Evolutionary conservation across 768 basidiomycete genomes (phyloP).

Genomic region (Baorangia bicolor): DNA sequence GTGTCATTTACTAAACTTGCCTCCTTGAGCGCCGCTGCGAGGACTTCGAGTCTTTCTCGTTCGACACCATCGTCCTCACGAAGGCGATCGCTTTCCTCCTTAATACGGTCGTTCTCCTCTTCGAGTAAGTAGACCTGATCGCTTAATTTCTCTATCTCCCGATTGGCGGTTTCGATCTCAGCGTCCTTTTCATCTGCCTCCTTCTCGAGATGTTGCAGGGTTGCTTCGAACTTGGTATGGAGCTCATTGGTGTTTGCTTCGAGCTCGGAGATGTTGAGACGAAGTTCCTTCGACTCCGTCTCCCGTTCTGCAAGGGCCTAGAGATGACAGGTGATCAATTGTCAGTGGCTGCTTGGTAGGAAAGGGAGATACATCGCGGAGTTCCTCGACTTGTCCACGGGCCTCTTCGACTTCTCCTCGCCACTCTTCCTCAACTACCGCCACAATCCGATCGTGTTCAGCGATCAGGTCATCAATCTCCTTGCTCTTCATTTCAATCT

Average conservation of each 20-base stretch:
- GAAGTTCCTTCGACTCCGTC: slow-evolving; percentile 71
- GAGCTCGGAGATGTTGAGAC: slow-evolving; percentile 70
- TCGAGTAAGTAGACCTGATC: slow-evolving; percentile 83
- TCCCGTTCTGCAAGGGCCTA: slow-evolving; percentile 80
- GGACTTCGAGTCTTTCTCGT: slow-evolving; percentile 61
- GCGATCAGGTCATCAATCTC: slow-evolving; percentile 78
- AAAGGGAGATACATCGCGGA: slow-evolving; percentile 56
- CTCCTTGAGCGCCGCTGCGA: slow-evolving; percentile 78
- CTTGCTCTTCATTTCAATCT: slow-evolving; percentile 71
- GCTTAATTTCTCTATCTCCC: slow-evolving; percentile 77
- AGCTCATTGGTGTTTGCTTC: slow-evolving; percentile 70
- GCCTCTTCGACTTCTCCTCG: slow-evolving; percentile 83
- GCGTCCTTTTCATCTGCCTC: slow-evolving; percentile 79
- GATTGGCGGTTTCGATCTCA: slow-evolving; percentile 69
- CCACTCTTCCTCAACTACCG: slow-evolving; percentile 82
- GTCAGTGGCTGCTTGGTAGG: neutral
- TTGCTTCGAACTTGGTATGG: slow-evolving; percentile 71
- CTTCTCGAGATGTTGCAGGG: slow-evolving; percentile 71
- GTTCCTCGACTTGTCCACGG: slow-evolving; percentile 74
- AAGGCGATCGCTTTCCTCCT: slow-evolving; percentile 64
- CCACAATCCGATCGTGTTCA: slow-evolving; percentile 72
- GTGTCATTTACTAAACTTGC: slow-evolving; percentile 36
- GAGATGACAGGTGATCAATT: neutral
- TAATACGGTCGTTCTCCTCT: slow-evolving; percentile 77
- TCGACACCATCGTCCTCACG: slow-evolving; percentile 77